Conservation (phyloP, 2,329 filamentous ascomycete genomes). For the Ophiostoma populinum region DNA sequence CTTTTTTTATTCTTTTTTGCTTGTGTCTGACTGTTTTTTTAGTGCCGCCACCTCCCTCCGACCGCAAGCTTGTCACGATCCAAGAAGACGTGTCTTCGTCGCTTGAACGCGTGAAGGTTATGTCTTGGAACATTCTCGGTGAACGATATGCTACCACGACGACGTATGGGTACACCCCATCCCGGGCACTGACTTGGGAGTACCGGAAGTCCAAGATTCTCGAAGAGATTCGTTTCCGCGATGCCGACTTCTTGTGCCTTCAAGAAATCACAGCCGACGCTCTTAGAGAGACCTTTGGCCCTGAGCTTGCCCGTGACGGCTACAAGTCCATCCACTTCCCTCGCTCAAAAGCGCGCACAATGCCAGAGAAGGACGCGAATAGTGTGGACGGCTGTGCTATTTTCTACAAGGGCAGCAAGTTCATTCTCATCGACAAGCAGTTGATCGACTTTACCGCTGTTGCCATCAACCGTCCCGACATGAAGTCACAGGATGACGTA, state of each 20-base stretch:
- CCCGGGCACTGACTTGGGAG: constrained; percentile 68
- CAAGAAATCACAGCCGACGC: constrained; percentile 89
- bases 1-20: not conserved
- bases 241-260: constrained; percentile 80
- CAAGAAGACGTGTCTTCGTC: constrained; percentile 43
- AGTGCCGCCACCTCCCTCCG: constrained; percentile 64
- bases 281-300: constrained; percentile 80
- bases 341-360: constrained; percentile 76
- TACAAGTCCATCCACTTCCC: constrained; percentile 94
- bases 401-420: constrained; percentile 80
- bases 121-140: constrained; percentile 93
- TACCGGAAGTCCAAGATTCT: constrained; percentile 71
- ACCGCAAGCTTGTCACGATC: constrained; percentile 65
- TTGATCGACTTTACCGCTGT: constrained; percentile 81
- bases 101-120: constrained; percentile 60
- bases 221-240: constrained; percentile 59
- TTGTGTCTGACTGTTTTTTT: constrained; percentile 5
- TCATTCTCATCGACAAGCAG: constrained; percentile 83
- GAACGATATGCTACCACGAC: constrained; percentile 77
- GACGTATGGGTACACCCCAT: constrained; percentile 82
- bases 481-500: constrained; percentile 93
- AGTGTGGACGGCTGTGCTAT: constrained; percentile 92
- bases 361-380: constrained; percentile 76
- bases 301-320: constrained; percentile 68
- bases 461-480: constrained; percentile 86